These are phyloP conservation scores for Inga laurina DNA, from an alignment of 306 rosid genomes.

Conservation along the genomic window DNA sequence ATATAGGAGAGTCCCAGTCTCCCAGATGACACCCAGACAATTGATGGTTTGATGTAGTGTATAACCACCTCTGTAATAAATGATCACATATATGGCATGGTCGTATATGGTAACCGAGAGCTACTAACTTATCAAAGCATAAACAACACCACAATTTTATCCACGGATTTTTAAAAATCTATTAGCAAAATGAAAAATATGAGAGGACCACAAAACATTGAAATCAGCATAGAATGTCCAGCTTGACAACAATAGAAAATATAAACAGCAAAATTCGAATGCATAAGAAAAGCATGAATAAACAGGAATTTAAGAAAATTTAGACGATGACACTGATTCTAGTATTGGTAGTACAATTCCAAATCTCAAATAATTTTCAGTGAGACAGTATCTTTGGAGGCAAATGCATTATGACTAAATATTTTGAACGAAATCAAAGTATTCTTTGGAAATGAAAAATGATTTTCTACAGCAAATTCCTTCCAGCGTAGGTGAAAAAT, in stretches of 20 bases:
- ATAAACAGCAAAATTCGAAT: background rate
- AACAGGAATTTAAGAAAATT: constrained; percentile 15
- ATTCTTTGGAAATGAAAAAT: constrained; percentile 21
- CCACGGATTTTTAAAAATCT: constrained; percentile 11
- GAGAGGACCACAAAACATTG: constrained; percentile 15
- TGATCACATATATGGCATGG: constrained; percentile 9
- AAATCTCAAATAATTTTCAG: constrained; percentile 22
- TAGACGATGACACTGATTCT: background rate
- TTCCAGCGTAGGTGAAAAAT: constrained; percentile 3
- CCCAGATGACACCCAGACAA: background rate
- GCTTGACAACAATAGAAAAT: constrained; percentile 10
- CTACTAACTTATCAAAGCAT: constrained; percentile 21
- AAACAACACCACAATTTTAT: constrained; percentile 3
- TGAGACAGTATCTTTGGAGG: constrained; percentile 10
- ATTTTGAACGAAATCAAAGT: background rate
- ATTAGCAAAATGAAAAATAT: background rate
- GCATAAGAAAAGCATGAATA: constrained; percentile 6
- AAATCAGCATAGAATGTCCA: constrained; percentile 26
- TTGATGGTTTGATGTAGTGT: background rate
- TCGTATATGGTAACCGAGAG: constrained; percentile 1
- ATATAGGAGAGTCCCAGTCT: background rate
- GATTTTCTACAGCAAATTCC: constrained; percentile 14
- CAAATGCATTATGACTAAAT: constrained; percentile 5
- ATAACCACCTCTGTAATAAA: background rate
- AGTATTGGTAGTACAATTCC: background rate